Conservation (phyloP, 148 eudicot genomes). For the Cornus suecica region DNA sequence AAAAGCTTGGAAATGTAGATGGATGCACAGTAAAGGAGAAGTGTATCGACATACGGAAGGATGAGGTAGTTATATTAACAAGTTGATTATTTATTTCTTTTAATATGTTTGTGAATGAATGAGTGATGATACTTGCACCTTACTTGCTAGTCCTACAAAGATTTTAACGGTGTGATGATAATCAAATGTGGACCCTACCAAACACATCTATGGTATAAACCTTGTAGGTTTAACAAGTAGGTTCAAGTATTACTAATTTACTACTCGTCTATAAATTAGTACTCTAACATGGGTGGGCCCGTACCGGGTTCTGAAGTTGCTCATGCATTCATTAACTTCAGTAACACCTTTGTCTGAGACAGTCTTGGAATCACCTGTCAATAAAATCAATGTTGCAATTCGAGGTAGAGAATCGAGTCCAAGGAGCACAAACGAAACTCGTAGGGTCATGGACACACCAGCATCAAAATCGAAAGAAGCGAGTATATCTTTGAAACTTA, state of each 20-base stretch:
- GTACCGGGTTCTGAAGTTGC: neutral
- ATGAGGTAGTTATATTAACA: neutral
- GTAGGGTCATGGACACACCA: neutral
- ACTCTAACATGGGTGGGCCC: too few relatives aligned
- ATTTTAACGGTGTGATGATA: too few relatives aligned
- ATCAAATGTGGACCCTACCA: too few relatives aligned
- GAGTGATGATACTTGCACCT: too few relatives aligned
- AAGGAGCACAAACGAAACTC: neutral
- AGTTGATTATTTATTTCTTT: neutral
- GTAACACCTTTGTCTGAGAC: neutral
- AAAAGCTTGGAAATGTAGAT: neutral
- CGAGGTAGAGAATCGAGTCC: neutral
- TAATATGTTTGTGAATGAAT: too few relatives aligned
- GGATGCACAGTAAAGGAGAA: neutral
- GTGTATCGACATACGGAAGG: neutral
- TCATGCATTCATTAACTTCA: neutral
- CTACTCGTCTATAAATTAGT: too few relatives aligned
- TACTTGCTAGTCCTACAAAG: too few relatives aligned
- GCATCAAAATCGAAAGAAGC: neutral
- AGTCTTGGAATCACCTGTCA: neutral
- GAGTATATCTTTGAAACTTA: neutral
- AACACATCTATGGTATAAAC: too few relatives aligned
- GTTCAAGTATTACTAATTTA: too few relatives aligned
- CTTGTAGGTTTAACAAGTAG: too few relatives aligned
- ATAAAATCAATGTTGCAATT: too few relatives aligned